These are phyloP conservation scores for Mycena epipterygia DNA, from an alignment of 768 basidiomycete species.

Conservation along the genomic window DNA sequence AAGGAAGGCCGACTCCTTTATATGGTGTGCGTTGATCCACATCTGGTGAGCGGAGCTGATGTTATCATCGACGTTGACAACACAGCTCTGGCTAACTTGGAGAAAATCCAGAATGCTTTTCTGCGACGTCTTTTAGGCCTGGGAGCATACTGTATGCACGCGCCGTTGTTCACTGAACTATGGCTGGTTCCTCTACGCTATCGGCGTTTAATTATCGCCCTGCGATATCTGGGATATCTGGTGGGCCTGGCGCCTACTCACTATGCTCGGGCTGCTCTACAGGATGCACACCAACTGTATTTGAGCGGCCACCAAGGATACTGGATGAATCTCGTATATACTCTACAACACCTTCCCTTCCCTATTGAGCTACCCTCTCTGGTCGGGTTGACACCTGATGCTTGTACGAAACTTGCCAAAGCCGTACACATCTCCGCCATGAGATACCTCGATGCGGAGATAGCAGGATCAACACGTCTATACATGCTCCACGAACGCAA, in stretches of 20 bases:
- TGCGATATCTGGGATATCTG: conserved; percentile 25
- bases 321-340: conserved; percentile 2
- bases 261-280: background rate
- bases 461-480: background rate
- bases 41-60: conserved; percentile 6
- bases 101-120: conserved; percentile 53
- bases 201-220: conserved; percentile 29
- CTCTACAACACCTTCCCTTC: background rate
- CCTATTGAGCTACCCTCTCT: background rate
- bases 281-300: background rate
- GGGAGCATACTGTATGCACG: conserved; percentile 6
- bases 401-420: background rate
- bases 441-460: background rate
- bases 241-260: background rate
- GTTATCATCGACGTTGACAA: background rate
- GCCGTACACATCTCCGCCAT: background rate
- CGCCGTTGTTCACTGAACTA: conserved; percentile 38
- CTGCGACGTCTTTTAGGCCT: conserved; percentile 36
- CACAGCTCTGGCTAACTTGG: background rate
- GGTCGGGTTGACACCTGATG: background rate
- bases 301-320: background rate
- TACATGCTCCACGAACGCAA: background rate
- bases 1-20: conserved; percentile 7
- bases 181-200: conserved; percentile 35
- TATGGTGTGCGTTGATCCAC: conserved; percentile 10